phyloP scores from a whole-genome alignment of 208 protist genomes.

The Crithidia expoeki region DNA sequence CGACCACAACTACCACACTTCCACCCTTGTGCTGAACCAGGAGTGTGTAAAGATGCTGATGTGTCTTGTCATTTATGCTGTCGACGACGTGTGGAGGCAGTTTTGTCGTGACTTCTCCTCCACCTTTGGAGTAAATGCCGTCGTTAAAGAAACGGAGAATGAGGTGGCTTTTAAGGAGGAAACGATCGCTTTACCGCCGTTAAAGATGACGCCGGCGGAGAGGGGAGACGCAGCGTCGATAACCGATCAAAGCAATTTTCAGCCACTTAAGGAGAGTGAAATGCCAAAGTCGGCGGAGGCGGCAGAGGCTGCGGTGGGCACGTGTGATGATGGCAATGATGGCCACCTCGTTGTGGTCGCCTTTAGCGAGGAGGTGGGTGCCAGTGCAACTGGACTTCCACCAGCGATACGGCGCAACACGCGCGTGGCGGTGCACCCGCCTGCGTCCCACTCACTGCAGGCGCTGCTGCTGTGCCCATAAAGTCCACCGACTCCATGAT shows the following conservation, averaged over 20 bases:
- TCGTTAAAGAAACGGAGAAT: background rate
- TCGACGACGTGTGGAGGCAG: slow-evolving; percentile 29
- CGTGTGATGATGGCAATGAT: background rate
- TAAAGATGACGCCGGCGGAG: background rate
- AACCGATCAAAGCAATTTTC: background rate
- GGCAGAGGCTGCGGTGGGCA: background rate
- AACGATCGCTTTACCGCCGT: background rate
- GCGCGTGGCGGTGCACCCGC: background rate
- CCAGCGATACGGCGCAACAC: background rate
- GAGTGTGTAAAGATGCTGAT: slow-evolving; percentile 83
- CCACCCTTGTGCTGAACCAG: slow-evolving; percentile 71
- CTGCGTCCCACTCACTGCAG: background rate
- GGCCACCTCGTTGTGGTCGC: background rate
- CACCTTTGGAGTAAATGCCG: background rate
- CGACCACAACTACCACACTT: slow-evolving; percentile 58
- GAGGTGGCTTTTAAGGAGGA: background rate
- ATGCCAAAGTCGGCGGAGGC: no score
- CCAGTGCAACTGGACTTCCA: background rate
- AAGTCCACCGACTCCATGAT: background rate
- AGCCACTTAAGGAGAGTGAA: background rate
- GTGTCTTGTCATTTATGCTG: slow-evolving; percentile 60
- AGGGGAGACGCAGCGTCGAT: background rate
- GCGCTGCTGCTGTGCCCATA: background rate
- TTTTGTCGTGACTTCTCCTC: background rate
- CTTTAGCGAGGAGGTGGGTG: background rate